Evolutionary conservation across 805 yeast species (phyloP).

Genomic region (Hanseniaspora valbyensis): DNA sequence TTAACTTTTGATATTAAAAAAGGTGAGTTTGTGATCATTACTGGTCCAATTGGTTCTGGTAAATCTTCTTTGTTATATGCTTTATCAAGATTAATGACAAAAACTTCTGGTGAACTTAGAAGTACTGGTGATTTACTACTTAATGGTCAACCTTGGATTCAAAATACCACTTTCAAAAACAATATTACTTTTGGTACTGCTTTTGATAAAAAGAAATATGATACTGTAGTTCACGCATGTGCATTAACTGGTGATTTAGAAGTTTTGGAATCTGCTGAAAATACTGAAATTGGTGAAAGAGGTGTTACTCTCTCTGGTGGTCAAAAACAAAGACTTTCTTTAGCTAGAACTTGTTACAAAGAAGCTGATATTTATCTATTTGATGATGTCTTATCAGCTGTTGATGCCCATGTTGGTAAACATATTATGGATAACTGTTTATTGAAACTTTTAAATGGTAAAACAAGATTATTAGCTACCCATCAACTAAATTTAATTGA

Average conservation of each 20-base stretch:
- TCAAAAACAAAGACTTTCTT: slow-evolving; percentile 57
- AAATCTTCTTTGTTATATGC: slow-evolving; percentile 52
- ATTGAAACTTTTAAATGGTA: slow-evolving; percentile 37
- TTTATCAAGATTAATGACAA: slow-evolving; percentile 47
- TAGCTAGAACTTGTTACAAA: slow-evolving; percentile 61
- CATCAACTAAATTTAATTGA: slow-evolving; percentile 59
- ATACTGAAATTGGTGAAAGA: slow-evolving; percentile 62
- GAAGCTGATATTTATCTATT: slow-evolving; percentile 47
- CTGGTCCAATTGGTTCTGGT: slow-evolving; percentile 47
- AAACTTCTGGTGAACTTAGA: slow-evolving; percentile 19
- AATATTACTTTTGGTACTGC: slow-evolving; percentile 50
- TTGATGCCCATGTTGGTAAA: slow-evolving; percentile 63
- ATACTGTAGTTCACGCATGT: slow-evolving; percentile 47
- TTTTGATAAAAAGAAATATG: slow-evolving; percentile 40
- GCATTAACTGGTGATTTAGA: slow-evolving; percentile 48
- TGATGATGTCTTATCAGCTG: slow-evolving; percentile 66
- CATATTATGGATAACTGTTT: slow-evolving; percentile 55
- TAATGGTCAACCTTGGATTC: slow-evolving; percentile 54
- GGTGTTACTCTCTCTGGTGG: slow-evolving; percentile 71
- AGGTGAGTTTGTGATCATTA: slow-evolving; percentile 55
- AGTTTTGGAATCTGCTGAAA: slow-evolving; percentile 53
- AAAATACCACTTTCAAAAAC: slow-evolving; percentile 57
- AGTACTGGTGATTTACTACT: slow-evolving; percentile 38
- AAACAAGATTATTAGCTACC: slow-evolving; percentile 61
- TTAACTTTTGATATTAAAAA: slow-evolving; percentile 37